Evolutionary conservation across 2,329 filamentous ascomycete genomes (phyloP), one percentile per base, ranked within the genome.

Genomic region (Alternaria postmessia): DNA sequence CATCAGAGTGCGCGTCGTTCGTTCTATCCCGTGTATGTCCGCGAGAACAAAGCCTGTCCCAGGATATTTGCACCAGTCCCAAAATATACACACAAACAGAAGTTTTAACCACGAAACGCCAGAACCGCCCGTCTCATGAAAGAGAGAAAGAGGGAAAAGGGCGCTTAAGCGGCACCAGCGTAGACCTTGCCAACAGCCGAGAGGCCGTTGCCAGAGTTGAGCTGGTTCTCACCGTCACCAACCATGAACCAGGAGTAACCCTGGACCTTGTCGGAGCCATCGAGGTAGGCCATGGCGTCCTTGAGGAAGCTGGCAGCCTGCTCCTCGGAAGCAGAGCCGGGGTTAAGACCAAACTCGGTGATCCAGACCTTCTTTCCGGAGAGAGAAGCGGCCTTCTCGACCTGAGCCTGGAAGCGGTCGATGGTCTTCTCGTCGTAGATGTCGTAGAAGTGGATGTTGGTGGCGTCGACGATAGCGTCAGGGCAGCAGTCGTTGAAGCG

Each of bases 371-470:
- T 68, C 69, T 72, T 73, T 63, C 67, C 68, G 61, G 65, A 73
- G 61, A 66, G 54, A 34, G 64, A 43, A 18, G 67, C 64, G 14
- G 78, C 75, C 65, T 74, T 62, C 58, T 77, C 72, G 54, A 75
- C 87, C 53, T 79, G 75, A 2, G 67, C 64, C 62, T 75, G 70
- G 75, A 80, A 79, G 67, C 73, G 72, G 48, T 72, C 65, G 44
- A 78, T 70, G 47, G 65, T 67, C 22, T 63, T 63, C 11, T 60
- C 63, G 20, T 65, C 66, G 69, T 67, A 75, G 65, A 67, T 68
- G 64, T 78, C 74, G 69, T 79, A 80, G 70, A 75, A 80, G 63
- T 80, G 78, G 62, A 79, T 75, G 65, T 76, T 76, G 62, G 71
- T 69, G 26, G 75, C 77, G 64, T 79, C 70, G 28, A 75, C 71